A percentile compares a stretch with the other conserved stretches of the same genome.
phyloP scores from a whole-genome alignment of 495 filamentous ascomycete genomes.

The Massariosphaeria phaeospora region DNA sequence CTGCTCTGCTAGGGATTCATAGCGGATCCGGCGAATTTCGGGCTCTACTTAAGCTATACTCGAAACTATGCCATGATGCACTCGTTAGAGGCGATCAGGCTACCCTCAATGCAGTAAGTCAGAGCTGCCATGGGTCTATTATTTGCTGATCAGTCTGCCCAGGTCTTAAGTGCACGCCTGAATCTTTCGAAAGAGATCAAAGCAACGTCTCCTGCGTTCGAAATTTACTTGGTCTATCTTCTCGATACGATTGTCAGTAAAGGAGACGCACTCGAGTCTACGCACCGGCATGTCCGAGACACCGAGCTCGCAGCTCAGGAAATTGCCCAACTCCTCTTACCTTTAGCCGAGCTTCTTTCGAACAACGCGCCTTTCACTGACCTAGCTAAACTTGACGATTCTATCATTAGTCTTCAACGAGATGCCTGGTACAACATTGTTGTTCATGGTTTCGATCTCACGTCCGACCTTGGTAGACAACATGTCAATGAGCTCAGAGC shows the following conservation, averaged over 20 bases:
- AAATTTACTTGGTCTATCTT: constrained; percentile 74
- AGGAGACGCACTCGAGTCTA: constrained; percentile 62
- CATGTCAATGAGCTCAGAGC: constrained; percentile 67
- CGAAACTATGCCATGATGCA: constrained; percentile 65
- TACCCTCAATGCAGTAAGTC: constrained; percentile 59
- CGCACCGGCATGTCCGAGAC: constrained; percentile 64
- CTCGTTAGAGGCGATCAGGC: constrained; percentile 58
- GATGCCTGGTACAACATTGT: constrained; percentile 98
- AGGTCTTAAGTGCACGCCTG: constrained; percentile 71
- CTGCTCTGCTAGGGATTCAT: constrained; percentile 67
- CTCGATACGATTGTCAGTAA: constrained; percentile 85
- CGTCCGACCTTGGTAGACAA: constrained; percentile 60
- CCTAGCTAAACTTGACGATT: constrained; percentile 48
- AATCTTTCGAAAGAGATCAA: constrained; percentile 66
- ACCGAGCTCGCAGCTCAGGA: constrained; percentile 74
- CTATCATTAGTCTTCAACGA: constrained; percentile 57
- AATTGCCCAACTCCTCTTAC: constrained; percentile 76
- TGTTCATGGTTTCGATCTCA: constrained; percentile 81
- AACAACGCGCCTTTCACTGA: constrained; percentile 43
- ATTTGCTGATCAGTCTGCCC: constrained; percentile 30
- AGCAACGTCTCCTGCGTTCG: constrained; percentile 63
- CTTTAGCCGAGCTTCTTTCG: constrained; percentile 71
- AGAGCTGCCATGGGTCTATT: background rate
- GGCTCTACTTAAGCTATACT: constrained; percentile 76
- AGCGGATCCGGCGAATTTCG: constrained; percentile 74